Evolutionary conservation across 768 basidiomycete genomes (phyloP), one percentile per base, ranked within the genome.

Genomic region (Leucocoprinus leucothites): DNA sequence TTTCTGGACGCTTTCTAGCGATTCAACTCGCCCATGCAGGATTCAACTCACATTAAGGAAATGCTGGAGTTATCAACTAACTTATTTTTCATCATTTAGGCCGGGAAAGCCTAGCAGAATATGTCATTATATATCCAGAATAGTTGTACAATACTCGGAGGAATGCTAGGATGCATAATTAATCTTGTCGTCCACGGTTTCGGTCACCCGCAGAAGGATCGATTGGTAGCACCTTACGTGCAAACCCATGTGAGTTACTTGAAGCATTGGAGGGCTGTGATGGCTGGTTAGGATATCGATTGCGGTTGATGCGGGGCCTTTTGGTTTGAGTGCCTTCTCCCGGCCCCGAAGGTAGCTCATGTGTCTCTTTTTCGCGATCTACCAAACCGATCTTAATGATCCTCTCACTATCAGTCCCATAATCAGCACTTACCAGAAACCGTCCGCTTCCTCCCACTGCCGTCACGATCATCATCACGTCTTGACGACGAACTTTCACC

Each of bases 311-410:
- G 53, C 79, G 80, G 21, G 79, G 80, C 40, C 87, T 80, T 63
- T 89, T 89, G 69, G 51, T 62, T 74, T 26, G 74, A 50, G 63
- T 65, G 22, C 41, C 83, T 14, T 56, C 81, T 40, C 67, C 68
- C 3, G 69, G 63, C 14, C 64, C 67, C 19, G 63, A 53, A 35
- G 70, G 61, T 47, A 56, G 63, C 57, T 76, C 79, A 28, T 65
- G 71, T 34, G 71, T 61, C 44, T 82, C 86, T 64, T 81, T 82
- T 43, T 88, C 86, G 25, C 87, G 87, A 64, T 87, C 87, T 87
- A 51, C 18, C 44, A 45, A 35, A 34, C 43, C 49, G 57, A 50
- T 26, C 16, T 34, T n/a, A 48, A 13, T 19, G 38, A 24, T 21
- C 31, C 48, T 1, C 2, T 36, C 6, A 47, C 26, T 22, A 38